Conservation (phyloP, 768 basidiomycete species). For the Lentinula raphanica region DNA sequence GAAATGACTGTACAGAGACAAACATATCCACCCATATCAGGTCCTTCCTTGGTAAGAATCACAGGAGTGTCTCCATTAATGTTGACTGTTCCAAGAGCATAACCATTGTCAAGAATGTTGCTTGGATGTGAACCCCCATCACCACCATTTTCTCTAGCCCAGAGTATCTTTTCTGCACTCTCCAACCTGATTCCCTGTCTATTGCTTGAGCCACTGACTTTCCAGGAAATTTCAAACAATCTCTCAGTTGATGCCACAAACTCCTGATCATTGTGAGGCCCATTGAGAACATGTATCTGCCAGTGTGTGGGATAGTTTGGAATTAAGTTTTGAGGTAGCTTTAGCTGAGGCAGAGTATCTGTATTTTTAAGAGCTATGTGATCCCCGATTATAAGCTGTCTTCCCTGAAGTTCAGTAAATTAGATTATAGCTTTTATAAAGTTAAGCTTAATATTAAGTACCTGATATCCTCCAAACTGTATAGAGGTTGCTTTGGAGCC, state of each 20-base stretch:
- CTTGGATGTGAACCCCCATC: constrained; percentile 67
- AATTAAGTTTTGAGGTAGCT: constrained; percentile 24
- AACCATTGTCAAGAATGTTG: constrained; percentile 62
- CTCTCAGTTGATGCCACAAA: constrained; percentile 45
- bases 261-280: constrained; percentile 57
- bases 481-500: constrained; percentile 64
- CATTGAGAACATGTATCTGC: constrained; percentile 50
- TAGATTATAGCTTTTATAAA: not conserved
- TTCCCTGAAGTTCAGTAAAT: constrained; percentile 33
- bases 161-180: constrained; percentile 34
- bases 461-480: constrained; percentile 58
- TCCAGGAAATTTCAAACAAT: constrained; percentile 53
- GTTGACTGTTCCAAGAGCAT: constrained; percentile 50
- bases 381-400: constrained; percentile 47
- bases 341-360: constrained; percentile 7
- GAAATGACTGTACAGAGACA: constrained; percentile 50
- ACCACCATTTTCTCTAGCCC: constrained; percentile 54
- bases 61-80: constrained; percentile 69
- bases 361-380: constrained; percentile 34
- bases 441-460: constrained; percentile 13
- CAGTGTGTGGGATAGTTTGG: constrained; percentile 46
- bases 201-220: constrained; percentile 52
- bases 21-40: constrained; percentile 60
- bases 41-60: constrained; percentile 56
- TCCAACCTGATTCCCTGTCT: constrained; percentile 62